These are phyloP conservation scores for Gigaspora rosea DNA, from an alignment of 192 early-diverging fungal genomes.

Conservation along the genomic window DNA sequence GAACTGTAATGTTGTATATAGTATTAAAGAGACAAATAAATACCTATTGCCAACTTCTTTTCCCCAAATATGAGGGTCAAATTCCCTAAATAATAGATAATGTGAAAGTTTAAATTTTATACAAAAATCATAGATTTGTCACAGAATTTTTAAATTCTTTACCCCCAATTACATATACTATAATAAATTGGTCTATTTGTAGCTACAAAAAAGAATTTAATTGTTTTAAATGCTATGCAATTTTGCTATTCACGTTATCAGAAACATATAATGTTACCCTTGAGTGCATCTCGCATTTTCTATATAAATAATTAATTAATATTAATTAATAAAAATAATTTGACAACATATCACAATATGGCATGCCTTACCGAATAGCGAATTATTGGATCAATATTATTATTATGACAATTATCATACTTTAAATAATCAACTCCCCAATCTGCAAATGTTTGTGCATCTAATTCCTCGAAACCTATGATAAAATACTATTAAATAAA, in stretches of 20 bases:
- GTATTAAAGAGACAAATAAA: neutral
- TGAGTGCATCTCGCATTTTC: slow-evolving; percentile 45
- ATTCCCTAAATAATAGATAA: neutral
- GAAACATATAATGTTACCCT: too few relatives aligned
- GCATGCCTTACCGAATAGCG: slow-evolving; percentile 44
- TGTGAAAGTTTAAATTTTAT: too few relatives aligned
- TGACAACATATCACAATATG: neutral
- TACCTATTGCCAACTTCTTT: slow-evolving; percentile 39
- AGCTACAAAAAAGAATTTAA: too few relatives aligned
- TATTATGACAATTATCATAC: slow-evolving; percentile 59
- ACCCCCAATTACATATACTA: slow-evolving; percentile 53
- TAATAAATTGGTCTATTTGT: slow-evolving; percentile 51
- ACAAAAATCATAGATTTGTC: too few relatives aligned
- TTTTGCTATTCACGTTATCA: too few relatives aligned
- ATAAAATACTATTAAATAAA: neutral
- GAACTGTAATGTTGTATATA: neutral
- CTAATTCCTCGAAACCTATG: slow-evolving; percentile 47
- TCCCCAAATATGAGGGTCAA: neutral
- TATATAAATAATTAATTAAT: neutral
- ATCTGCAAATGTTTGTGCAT: slow-evolving; percentile 51
- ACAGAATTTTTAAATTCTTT: slow-evolving; percentile 30
- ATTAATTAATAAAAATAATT: neutral
- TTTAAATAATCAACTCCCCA: slow-evolving; percentile 68
- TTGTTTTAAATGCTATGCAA: too few relatives aligned
- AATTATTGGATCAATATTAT: slow-evolving; percentile 37